A percentile compares a stretch with the other conserved stretches of the same genome.
These are phyloP conservation scores for Clavispora fructus DNA, from an alignment of 805 yeast genomes.

Conservation along the genomic window DNA sequence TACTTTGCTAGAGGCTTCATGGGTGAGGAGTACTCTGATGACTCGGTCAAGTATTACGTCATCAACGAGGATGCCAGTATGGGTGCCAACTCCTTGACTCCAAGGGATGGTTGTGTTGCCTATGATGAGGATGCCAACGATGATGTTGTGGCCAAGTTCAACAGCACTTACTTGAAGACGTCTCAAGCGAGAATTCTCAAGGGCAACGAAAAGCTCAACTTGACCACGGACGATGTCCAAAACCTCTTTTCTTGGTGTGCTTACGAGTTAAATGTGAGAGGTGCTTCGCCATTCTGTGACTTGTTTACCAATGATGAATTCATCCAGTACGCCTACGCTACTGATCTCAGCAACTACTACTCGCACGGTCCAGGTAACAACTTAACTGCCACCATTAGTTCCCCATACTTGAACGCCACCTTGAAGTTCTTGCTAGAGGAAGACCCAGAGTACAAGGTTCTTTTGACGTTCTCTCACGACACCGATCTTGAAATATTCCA, in stretches of 20 bases:
- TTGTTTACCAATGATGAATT: slow-evolving; percentile 66
- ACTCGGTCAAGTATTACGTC: slow-evolving; percentile 30
- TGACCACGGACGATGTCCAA: slow-evolving; percentile 49
- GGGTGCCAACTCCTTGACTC: slow-evolving; percentile 60
- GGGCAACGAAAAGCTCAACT: slow-evolving; percentile 48
- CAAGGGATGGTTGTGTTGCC: slow-evolving; percentile 41
- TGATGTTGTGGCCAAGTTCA: slow-evolving; percentile 21
- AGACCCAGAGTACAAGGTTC: slow-evolving; percentile 44
- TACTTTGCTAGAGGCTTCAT: slow-evolving; percentile 59
- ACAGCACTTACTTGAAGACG: slow-evolving; percentile 39
- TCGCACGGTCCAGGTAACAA: slow-evolving; percentile 60
- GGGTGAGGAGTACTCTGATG: slow-evolving; percentile 34
- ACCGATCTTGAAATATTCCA: slow-evolving; percentile 57
- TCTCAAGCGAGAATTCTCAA: slow-evolving; percentile 56
- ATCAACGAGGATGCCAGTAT: slow-evolving; percentile 41
- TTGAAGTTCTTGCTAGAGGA: slow-evolving; percentile 44
- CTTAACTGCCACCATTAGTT: slow-evolving; percentile 54
- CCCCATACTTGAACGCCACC: slow-evolving; percentile 46
- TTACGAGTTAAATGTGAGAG: slow-evolving; percentile 66
- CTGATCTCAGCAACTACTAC: slow-evolving; percentile 57
- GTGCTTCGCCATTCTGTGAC: slow-evolving; percentile 61
- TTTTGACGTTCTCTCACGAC: slow-evolving; percentile 74
- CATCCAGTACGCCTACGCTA: slow-evolving; percentile 54
- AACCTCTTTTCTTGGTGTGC: slow-evolving; percentile 62
- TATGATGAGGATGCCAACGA: slow-evolving; percentile 29